Evolutionary conservation across 305 asterid genomes (phyloP).

Genomic region (Fraxinus greggii): DNA sequence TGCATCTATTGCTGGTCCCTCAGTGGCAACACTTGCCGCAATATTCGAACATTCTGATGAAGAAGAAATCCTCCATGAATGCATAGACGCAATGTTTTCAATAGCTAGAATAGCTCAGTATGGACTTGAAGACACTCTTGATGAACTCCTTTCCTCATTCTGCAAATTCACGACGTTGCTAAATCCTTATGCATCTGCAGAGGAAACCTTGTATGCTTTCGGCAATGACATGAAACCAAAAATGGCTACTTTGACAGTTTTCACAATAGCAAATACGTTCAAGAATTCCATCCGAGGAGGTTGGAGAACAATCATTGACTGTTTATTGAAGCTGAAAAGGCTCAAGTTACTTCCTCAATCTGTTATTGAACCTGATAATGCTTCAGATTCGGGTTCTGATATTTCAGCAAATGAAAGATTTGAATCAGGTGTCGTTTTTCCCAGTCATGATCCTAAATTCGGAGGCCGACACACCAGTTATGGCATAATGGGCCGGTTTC

Average conservation of each 20-base stretch:
- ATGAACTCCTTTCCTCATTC: conserved; percentile 78
- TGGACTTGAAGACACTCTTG: conserved; percentile 81
- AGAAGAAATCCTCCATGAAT: conserved; percentile 80
- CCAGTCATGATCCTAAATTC: conserved; percentile 35
- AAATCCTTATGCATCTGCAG: conserved; percentile 79
- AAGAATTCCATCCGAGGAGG: conserved; percentile 73
- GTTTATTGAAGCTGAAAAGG: conserved; percentile 81
- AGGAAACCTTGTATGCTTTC: conserved; percentile 78
- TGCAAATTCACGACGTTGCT: conserved; percentile 83
- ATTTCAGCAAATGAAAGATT: conserved; percentile 19
- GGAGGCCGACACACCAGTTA: conserved; percentile 37
- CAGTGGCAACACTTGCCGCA: conserved; percentile 83
- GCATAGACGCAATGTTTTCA: conserved; percentile 75
- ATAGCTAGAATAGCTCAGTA: conserved; percentile 79
- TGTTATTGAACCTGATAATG: conserved; percentile 49
- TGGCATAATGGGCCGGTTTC: conserved; percentile 59
- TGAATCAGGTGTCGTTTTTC: conserved; percentile 31
- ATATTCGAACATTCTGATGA: conserved; percentile 78
- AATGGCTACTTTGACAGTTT: conserved; percentile 86
- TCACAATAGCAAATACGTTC: conserved; percentile 74
- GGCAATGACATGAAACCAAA: conserved; percentile 87
- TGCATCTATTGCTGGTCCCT: conserved; percentile 83
- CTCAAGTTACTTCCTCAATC: conserved; percentile 81
- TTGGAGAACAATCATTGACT: conserved; percentile 87
- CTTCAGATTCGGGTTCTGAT: conserved; percentile 19